Conservation (phyloP, 2,329 filamentous ascomycete genomes). For the Cryoendolithus antarcticus region DNA sequence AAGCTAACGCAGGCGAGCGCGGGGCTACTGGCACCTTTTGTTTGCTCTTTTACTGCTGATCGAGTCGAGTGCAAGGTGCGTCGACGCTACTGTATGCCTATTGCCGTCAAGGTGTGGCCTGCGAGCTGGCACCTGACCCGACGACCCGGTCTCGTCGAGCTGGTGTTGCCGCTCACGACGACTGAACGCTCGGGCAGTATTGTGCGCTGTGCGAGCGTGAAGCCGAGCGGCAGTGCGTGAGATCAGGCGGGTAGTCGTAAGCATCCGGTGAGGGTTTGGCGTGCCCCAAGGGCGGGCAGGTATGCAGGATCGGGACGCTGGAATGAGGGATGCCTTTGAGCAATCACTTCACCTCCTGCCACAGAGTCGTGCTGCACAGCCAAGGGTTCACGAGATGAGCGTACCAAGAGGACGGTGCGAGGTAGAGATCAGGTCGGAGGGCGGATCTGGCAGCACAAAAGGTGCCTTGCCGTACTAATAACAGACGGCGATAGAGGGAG, state of each 20-base stretch:
- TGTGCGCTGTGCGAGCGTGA: conserved; percentile 1
- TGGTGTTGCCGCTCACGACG: no score
- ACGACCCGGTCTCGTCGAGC: conserved; percentile 4
- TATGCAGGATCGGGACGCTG: conserved; percentile 4
- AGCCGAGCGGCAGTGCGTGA: no score
- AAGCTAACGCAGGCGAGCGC: conserved; percentile 2
- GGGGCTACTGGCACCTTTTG: conserved; percentile 3
- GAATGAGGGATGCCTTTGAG: conserved; percentile 3
- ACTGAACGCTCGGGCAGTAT: conserved; percentile 2
- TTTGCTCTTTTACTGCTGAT: conserved; percentile 3
- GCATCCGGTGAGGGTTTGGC: no score
- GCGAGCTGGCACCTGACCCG: conserved; percentile 4
- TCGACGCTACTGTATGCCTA: conserved; percentile 1
- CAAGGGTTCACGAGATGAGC: background rate
- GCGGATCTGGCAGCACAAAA: conserved; percentile 6
- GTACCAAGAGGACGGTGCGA: conserved; percentile 4
- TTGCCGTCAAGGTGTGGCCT: conserved; percentile 1
- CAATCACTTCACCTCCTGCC: conserved; percentile 2
- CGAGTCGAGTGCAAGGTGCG: conserved; percentile 1
- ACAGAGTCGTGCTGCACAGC: conserved; percentile 1
- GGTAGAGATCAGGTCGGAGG: conserved; percentile 3
- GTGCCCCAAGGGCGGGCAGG: background rate
- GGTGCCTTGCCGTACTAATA: conserved; percentile 6
- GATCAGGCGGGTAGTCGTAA: no score
- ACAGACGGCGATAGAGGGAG: conserved; percentile 5